Base-by-base conservation (phyloP, 306 rosid genomes). In the Cucumis cinereus region DNA sequence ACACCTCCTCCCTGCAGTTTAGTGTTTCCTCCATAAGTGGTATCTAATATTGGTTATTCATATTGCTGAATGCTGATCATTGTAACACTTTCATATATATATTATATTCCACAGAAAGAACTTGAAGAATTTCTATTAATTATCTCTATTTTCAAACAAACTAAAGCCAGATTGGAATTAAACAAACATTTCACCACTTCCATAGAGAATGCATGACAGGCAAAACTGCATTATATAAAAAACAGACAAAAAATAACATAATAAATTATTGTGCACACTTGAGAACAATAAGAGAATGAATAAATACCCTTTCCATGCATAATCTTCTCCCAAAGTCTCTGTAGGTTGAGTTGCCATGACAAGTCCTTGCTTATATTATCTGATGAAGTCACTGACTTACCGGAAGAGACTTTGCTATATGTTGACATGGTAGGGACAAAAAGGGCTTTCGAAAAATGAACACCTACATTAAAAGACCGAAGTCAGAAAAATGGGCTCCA, bases 381-480 rank as follows among this genome's bases (percentile, higher is more conserved):
- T 22, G 86, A 81, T 62, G 88, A 81, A 82, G 83, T 79, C 52
- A 41, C 71, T 7, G 90, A 87, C 66, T 83, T 82, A 35, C 86
- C 88, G 1, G 94, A 88, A 81, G 89, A 77, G 77, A 91, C 91
- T 86, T 84, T 89, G 64, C 23, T 79, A 79, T 91, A 88, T 8
- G 86, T 82, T 56, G 97, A 91, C 85, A 89, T 74, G 62, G 85
- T 86, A 36, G 97, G 94, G 79, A 89, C 94, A 82, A 91, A 91
- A 76, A 91, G 80, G 75, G 94, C 91, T 73, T 85, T 88, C 3
- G 89, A 81, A 81, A 91, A 88, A 82, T 86, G 82, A 77, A 79
- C 78, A 78, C 92, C 94, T 91, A 77, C 22, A 47, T 12, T 49
- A 26, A 23, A 50, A 45, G 23, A 70, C 8, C 3, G 7, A 47